A percentile compares a stretch with the other conserved stretches of the same genome.
These are phyloP conservation scores for Solanum infundibuliforme DNA, from an alignment of 257 asterid species.

Conservation along the genomic window DNA sequence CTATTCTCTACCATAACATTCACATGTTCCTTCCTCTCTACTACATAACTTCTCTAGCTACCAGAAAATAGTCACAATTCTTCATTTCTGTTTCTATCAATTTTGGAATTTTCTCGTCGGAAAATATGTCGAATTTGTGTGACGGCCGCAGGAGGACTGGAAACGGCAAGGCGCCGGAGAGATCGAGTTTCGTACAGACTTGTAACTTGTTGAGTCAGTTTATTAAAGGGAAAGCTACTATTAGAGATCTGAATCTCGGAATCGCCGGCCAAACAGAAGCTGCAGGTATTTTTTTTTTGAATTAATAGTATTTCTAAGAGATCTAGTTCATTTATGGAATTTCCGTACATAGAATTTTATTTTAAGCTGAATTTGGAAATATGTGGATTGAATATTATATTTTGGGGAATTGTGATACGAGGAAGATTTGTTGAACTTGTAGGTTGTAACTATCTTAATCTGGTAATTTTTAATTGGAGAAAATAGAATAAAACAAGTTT, in stretches of 20 bases:
- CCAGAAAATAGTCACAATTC: neutral
- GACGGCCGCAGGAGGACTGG: neutral
- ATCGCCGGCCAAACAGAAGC: slow-evolving; percentile 29
- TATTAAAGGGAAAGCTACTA: slow-evolving; percentile 45
- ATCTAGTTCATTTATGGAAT: neutral
- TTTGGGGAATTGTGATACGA: neutral
- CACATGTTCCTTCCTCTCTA: neutral
- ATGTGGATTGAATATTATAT: neutral
- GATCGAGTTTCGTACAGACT: slow-evolving; percentile 40
- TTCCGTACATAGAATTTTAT: neutral
- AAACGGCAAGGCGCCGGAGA: slow-evolving; percentile 29
- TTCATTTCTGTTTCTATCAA: neutral
- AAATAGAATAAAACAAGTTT: neutral
- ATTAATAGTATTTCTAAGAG: neutral
- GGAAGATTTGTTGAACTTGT: neutral
- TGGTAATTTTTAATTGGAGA: neutral
- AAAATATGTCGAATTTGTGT: slow-evolving; percentile 11
- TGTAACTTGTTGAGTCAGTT: slow-evolving; percentile 60
- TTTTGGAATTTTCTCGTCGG: neutral
- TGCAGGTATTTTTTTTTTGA: slow-evolving; percentile 16
- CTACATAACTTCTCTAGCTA: neutral
- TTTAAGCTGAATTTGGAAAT: neutral
- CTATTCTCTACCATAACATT: neutral
- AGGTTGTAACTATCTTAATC: neutral
- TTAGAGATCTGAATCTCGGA: slow-evolving; percentile 46